Evolutionary conservation across 768 basidiomycete species (phyloP).

Genomic region (Phlegmacium glaucopus): DNA sequence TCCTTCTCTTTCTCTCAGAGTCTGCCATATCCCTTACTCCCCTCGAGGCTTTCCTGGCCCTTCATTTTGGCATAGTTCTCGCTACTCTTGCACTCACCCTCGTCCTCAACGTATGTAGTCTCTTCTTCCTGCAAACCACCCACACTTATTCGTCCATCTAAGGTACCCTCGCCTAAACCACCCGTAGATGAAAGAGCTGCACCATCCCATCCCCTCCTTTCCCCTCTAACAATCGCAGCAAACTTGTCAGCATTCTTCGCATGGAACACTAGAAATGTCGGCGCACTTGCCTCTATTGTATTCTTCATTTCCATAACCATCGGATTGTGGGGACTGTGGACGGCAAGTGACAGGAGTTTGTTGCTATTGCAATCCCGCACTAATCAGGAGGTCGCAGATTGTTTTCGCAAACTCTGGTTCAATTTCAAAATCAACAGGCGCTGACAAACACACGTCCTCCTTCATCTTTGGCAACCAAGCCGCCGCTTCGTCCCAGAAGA

Average conservation of each 20-base stretch:
- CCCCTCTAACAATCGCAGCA: constrained; percentile 53
- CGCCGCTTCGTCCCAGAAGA: constrained; percentile 62
- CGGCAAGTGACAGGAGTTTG: constrained; percentile 39
- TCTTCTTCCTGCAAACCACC: constrained; percentile 4
- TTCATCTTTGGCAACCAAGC: constrained; percentile 78
- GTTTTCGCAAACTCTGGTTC: constrained; percentile 55
- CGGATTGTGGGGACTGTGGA: constrained; percentile 70
- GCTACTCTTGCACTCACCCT: constrained; percentile 52
- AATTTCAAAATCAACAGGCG: constrained; percentile 70
- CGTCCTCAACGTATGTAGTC: constrained; percentile 48
- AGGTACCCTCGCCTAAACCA: constrained; percentile 47
- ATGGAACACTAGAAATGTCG: constrained; percentile 59
- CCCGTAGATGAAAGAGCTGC: constrained; percentile 23
- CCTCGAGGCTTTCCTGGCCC: constrained; percentile 65
- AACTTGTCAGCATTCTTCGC: constrained; percentile 57
- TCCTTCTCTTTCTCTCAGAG: constrained; percentile 66
- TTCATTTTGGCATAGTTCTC: constrained; percentile 64
- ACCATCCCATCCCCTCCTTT: constrained; percentile 57
- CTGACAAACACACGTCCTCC: constrained; percentile 76
- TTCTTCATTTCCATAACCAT: constrained; percentile 47
- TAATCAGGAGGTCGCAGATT: constrained; percentile 36
- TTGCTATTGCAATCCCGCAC: constrained; percentile 3
- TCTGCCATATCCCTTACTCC: constrained; percentile 48
- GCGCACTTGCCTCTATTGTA: constrained; percentile 51
- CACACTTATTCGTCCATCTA: constrained; percentile 11